Evolutionary conservation across 148 eudicot genomes (phyloP).

Genomic region (Nyssa sinensis): DNA sequence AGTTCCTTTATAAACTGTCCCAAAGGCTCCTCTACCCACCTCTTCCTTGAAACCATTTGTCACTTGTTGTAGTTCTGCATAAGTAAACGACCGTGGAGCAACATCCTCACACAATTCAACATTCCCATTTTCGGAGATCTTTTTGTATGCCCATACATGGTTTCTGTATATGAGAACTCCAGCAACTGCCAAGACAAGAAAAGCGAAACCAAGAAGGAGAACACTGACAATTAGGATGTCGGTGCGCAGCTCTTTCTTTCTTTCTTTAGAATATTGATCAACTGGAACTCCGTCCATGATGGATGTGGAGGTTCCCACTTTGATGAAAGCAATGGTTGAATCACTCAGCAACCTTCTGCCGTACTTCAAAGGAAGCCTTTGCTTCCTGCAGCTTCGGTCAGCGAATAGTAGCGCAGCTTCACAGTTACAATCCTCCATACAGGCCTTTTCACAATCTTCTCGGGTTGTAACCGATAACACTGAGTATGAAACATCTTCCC

Average conservation of each 20-base stretch:
- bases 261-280: no score
- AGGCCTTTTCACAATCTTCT: conserved; percentile 21
- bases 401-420: conserved; percentile 21
- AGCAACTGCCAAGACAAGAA: conserved; percentile 14
- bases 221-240: conserved; percentile 20
- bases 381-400: conserved; percentile 11
- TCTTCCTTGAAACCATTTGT: conserved; percentile 24
- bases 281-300: not conserved
- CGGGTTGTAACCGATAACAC: not conserved
- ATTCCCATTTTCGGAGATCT: not conserved
- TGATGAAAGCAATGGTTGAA: conserved; percentile 13
- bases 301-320: not conserved
- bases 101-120: conserved; percentile 10
- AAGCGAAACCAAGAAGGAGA: conserved; percentile 10
- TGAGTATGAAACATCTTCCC: conserved; percentile 18
- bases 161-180: conserved; percentile 8
- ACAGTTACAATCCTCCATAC: conserved; percentile 31
- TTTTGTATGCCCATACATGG: conserved; percentile 4
- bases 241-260: not conserved
- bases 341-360: conserved; percentile 4
- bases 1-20: conserved; percentile 30
- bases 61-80: conserved; percentile 17
- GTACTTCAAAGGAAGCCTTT: conserved; percentile 29
- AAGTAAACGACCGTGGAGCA: conserved; percentile 18
- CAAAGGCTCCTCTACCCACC: conserved; percentile 31